Evolutionary conservation across 2,329 filamentous ascomycete genomes (phyloP).

Genomic region (Ciborinia camelliae): DNA sequence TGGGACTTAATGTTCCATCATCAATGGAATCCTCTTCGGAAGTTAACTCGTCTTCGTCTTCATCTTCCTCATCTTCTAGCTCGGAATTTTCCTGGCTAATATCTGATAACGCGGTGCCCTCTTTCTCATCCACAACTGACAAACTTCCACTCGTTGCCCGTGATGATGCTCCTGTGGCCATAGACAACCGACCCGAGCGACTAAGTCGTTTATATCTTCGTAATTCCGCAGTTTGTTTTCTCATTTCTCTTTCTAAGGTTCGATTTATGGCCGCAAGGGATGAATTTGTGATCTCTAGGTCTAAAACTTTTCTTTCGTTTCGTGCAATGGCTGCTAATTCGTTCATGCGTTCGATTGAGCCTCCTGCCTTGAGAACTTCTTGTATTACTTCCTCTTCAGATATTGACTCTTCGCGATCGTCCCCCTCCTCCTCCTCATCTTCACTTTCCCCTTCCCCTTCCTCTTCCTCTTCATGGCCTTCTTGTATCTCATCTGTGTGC

Average conservation of each 20-base stretch:
- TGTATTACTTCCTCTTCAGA: conserved; percentile 39
- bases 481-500: conserved; percentile 27
- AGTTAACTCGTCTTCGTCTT: conserved; percentile 46
- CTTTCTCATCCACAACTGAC: conserved; percentile 43
- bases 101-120: conserved; percentile 43
- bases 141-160: conserved; percentile 45
- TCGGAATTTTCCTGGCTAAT: conserved; percentile 47
- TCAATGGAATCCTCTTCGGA: conserved; percentile 49
- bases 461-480: conserved; percentile 10
- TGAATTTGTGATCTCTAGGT: conserved; percentile 94
- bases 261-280: conserved; percentile 93
- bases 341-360: conserved; percentile 58
- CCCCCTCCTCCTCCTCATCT: conserved; percentile 15
- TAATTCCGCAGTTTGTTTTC: conserved; percentile 85
- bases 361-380: conserved; percentile 52
- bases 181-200: conserved; percentile 70
- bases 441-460: conserved; percentile 23
- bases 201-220: conserved; percentile 83
- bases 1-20: conserved; percentile 39
- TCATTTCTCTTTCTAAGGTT: conserved; percentile 83
- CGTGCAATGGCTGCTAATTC: conserved; percentile 85
- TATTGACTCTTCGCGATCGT: conserved; percentile 11
- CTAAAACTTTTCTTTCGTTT: conserved; percentile 89
- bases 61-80: conserved; percentile 37
- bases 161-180: conserved; percentile 49